Conservation (phyloP, 2,329 filamentous ascomycete species). For the Arthroderma sp. region DNA sequence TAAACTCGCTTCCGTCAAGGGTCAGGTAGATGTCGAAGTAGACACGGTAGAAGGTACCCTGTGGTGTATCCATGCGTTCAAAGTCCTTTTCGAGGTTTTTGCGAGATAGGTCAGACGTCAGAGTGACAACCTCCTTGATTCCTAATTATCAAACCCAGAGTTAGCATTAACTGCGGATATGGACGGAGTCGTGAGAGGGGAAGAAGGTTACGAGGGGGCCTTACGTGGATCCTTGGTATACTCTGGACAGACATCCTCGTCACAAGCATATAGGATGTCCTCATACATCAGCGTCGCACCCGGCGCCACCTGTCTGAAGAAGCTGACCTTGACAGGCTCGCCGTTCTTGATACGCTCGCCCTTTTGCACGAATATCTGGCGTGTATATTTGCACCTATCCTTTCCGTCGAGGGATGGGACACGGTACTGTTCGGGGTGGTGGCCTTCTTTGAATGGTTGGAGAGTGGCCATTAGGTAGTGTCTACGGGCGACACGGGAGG, state of each 20-base stretch:
- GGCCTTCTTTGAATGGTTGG: slow-evolving; percentile 97
- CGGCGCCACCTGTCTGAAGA: slow-evolving; percentile 94
- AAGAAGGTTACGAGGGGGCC: slow-evolving; percentile 31
- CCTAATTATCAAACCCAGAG: slow-evolving; percentile 41
- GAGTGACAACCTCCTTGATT: slow-evolving; percentile 97
- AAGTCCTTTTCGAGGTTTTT: slow-evolving; percentile 99
- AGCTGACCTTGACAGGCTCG: slow-evolving; percentile 95
- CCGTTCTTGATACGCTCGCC: slow-evolving; percentile 98
- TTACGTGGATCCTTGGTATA: slow-evolving; percentile 99
- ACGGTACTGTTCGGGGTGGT: slow-evolving; percentile 95
- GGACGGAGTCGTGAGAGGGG: background rate
- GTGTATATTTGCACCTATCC: slow-evolving; percentile 95
- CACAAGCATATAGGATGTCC: slow-evolving; percentile 93
- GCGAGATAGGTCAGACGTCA: slow-evolving; percentile 89
- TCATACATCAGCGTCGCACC: slow-evolving; percentile 99
- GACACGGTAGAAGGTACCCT: slow-evolving; percentile 83
- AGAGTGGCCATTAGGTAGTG: slow-evolving; percentile 99
- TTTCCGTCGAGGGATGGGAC: slow-evolving; percentile 94
- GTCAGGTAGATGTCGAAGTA: slow-evolving; percentile 69
- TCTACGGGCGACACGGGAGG: slow-evolving; percentile 87
- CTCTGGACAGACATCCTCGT: slow-evolving; percentile 94
- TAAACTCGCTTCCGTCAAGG: slow-evolving; percentile 94
- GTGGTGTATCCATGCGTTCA: slow-evolving; percentile 96
- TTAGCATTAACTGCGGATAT: background rate
- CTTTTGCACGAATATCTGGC: slow-evolving; percentile 97